Percentiles rank a stretch among this genome's conserved stretches.
phyloP scores from a whole-genome alignment of 2,329 filamentous ascomycete species.

The Lasiodiplodia citricola region DNA sequence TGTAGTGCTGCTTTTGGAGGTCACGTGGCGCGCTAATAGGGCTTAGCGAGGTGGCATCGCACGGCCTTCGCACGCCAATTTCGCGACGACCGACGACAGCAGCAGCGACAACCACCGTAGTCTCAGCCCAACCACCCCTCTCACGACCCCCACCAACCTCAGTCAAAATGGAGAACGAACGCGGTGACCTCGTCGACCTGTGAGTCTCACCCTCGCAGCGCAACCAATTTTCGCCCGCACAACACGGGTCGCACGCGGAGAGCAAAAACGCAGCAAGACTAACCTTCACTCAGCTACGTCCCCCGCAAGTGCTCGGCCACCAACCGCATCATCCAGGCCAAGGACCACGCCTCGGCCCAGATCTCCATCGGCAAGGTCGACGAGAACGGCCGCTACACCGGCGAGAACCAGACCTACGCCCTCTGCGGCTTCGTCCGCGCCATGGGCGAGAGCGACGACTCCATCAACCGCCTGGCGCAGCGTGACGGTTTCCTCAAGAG shows the following conservation, averaged over 20 bases:
- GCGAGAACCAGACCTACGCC: conserved; percentile 97
- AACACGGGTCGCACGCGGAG: too few species aligned
- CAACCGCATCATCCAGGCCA: conserved; percentile 99
- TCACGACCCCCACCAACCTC: conserved; percentile 7
- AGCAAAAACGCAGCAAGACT: conserved; percentile 12
- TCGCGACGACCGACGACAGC: conserved; percentile 25
- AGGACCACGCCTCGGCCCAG: conserved; percentile 99
- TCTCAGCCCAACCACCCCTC: conserved; percentile 18
- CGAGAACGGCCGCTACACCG: conserved; percentile 95
- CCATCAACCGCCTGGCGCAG: conserved; percentile 93
- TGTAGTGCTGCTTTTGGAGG: not conserved
- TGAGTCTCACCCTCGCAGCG: conserved; percentile 51
- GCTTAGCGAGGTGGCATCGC: conserved; percentile 24
- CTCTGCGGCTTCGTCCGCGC: conserved; percentile 97
- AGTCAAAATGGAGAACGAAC: conserved; percentile 98
- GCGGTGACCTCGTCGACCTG: conserved; percentile 99
- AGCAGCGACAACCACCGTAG: conserved; percentile 25
- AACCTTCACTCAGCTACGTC: conserved; percentile 74
- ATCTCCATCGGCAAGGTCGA: conserved; percentile 97
- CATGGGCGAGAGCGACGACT: conserved; percentile 97
- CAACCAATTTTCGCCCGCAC: not conserved
- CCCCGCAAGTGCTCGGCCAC: conserved; percentile 98
- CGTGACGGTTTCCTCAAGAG: conserved; percentile 95
- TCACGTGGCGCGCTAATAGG: conserved; percentile 22
- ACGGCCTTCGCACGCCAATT: conserved; percentile 22